Percentiles rank a stretch among this genome's conserved stretches.
Conservation (phyloP, 129 eudicot genomes). For the Centella asiatica region DNA sequence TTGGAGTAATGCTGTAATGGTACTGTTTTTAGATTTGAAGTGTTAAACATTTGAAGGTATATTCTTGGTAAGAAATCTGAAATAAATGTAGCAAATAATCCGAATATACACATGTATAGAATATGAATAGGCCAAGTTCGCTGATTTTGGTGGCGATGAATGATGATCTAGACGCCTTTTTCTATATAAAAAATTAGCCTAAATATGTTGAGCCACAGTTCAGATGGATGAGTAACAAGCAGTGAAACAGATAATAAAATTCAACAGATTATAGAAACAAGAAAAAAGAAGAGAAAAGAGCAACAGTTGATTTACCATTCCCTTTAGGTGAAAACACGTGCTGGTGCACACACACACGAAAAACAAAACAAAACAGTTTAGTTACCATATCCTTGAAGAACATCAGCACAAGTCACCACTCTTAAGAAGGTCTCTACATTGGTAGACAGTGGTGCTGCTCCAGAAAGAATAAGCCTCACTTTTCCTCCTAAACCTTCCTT, state of each 20-base stretch:
- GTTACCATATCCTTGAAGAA: constrained; percentile 94
- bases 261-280: too few species aligned
- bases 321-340: too few species aligned
- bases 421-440: constrained; percentile 79
- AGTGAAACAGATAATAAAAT: background rate
- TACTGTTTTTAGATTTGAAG: background rate
- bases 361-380: too few species aligned
- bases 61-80: background rate
- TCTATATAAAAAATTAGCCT: too few species aligned
- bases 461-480: constrained; percentile 73
- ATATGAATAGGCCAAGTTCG: background rate
- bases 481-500: constrained; percentile 96
- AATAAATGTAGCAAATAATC: too few species aligned
- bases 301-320: too few species aligned
- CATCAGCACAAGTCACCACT: constrained; percentile 91
- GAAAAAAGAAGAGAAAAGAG: too few species aligned
- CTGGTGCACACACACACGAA: too few species aligned
- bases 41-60: background rate
- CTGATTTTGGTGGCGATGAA: too few species aligned
- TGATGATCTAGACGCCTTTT: too few species aligned
- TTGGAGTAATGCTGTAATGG: too few species aligned
- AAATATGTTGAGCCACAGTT: background rate
- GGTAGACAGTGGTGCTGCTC: constrained; percentile 92
- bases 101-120: too few species aligned
- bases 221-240: background rate